Conservation (phyloP, 2,329 filamentous ascomycete species). For the Alternaria sp. region DNA sequence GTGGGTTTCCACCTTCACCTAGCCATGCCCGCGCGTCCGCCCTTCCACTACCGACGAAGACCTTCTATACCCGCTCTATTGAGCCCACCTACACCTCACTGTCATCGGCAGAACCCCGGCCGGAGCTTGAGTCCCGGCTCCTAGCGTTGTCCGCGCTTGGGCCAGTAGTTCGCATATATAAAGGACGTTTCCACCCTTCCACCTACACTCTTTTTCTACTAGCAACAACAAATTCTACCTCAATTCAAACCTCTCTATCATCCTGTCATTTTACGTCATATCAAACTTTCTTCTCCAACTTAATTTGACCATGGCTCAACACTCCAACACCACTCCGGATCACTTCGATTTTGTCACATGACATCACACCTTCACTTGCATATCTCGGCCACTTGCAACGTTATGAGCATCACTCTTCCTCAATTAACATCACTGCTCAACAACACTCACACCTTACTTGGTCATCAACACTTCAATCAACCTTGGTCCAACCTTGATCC, state of each 20-base stretch:
- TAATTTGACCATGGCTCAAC: constrained; percentile 13
- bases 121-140: neutral
- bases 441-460: too few species aligned
- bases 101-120: constrained; percentile 13
- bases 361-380: constrained; percentile 6
- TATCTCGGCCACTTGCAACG: constrained; percentile 5
- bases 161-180: constrained; percentile 10
- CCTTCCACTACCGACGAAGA: constrained; percentile 5
- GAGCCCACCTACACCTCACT: constrained; percentile 11
- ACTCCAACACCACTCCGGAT: constrained; percentile 6
- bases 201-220: constrained; percentile 3
- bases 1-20: constrained; percentile 8
- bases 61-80: constrained; percentile 11
- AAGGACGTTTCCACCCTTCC: constrained; percentile 1
- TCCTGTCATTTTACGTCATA: neutral
- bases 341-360: constrained; percentile 14
- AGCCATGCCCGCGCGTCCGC: neutral
- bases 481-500: neutral
- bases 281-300: neutral
- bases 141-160: neutral
- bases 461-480: too few species aligned
- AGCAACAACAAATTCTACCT: neutral
- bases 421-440: neutral
- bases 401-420: constrained; percentile 3
- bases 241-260: neutral